Evolutionary conservation across 208 protist genomes (phyloP), one percentile per base, ranked within the genome.

Genomic region (Trichomonas vaginalis): DNA sequence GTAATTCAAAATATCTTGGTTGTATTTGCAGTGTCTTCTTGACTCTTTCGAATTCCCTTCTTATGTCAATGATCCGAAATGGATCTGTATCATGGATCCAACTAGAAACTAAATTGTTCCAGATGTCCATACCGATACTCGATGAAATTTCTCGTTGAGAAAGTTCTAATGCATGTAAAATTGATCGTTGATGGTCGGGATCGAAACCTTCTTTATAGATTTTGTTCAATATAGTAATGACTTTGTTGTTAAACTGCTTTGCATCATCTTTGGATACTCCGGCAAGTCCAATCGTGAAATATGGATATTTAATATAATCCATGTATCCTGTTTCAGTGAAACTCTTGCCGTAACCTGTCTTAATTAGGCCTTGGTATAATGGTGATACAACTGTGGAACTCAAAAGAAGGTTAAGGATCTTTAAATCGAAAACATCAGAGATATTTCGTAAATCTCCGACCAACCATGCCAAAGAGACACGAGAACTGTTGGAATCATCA

Each of bases 231-330:
- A 82, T 9, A 23, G 1, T n/a, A 6, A 56, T 49, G 32, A 96
- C 49, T 82, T 12, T 47, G 4, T 51, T 6, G 56, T 39, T 40
- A 32, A 96, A 61, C 21, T 46, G 3, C 6, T 8, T 8, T 6
- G 42, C 27, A 96, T 51, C 37, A 12, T 3, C 14, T 40, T 27
- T 3, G 6, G 4, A 45, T 1, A 95, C 21, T 0, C 95, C 95
- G 49, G 95, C 15, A 45, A 96, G 17, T 14, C 95, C 95, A 27
- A 96, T 79, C 21, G 95, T n/a, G n/a, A 90, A 90, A 90, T 46
- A 90, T 35, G 82, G 37, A 37, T 48, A 49, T 61, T 21, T 15
- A 10, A 61, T 21, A 21, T 23, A 23, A 15, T 14, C 23, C 23
- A 86, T 45, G 42, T 48, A 90, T n/a, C 82, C 82, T 48, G 82